phyloP scores from a whole-genome alignment of 2,329 filamentous ascomycete genomes.

The Penicillium crustosum region DNA sequence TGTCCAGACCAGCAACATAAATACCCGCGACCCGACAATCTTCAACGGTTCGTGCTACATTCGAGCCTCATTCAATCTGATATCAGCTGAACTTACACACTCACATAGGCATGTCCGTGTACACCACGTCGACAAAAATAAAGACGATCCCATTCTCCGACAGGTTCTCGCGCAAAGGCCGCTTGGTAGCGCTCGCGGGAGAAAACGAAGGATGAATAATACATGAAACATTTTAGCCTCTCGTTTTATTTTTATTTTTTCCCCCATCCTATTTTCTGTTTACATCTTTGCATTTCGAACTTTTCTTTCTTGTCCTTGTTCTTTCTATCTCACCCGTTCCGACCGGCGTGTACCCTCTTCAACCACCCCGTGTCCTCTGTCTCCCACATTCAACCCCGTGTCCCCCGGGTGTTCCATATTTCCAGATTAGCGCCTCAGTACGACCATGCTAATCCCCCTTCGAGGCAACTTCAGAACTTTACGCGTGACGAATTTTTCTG shows the following conservation, averaged over 20 bases:
- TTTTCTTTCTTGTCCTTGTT: background rate
- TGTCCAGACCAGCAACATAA: conserved; percentile 91
- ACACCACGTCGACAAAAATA: conserved; percentile 85
- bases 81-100: conserved; percentile 7
- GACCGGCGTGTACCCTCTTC: conserved; percentile 2
- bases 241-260: background rate
- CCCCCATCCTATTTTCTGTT: background rate
- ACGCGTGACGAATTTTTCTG: conserved; percentile 23
- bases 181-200: conserved; percentile 77
- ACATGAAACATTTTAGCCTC: conserved; percentile 2
- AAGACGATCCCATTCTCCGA: conserved; percentile 77
- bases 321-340: background rate
- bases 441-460: background rate
- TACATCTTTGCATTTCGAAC: background rate
- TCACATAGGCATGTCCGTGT: conserved; percentile 79
- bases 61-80: background rate
- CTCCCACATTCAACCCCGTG: background rate
- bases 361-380: too few relatives aligned
- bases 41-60: conserved; percentile 70
- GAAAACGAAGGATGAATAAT: conserved; percentile 61
- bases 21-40: conserved; percentile 91
- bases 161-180: conserved; percentile 83
- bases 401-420: conserved; percentile 6
- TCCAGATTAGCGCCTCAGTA: conserved; percentile 8
- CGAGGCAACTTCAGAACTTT: conserved; percentile 8